These are phyloP conservation scores for Tuber indicum DNA, from an alignment of 495 filamentous ascomycete genomes.

Conservation along the genomic window DNA sequence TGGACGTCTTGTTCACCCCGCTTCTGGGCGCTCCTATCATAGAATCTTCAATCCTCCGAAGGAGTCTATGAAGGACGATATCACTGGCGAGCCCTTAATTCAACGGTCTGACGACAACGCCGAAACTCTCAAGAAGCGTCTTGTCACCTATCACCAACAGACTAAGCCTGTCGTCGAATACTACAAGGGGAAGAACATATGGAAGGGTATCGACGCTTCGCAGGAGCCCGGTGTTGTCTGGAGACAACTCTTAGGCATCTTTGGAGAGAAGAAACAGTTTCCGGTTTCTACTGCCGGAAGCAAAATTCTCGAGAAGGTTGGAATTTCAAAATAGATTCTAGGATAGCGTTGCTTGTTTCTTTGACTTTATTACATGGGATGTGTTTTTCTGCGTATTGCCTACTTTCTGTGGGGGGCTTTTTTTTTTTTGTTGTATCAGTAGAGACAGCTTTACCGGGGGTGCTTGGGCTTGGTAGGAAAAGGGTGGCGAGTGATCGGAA, in stretches of 20 bases:
- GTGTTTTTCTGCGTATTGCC: slow-evolving; percentile 6
- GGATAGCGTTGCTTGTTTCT: slow-evolving; percentile 25
- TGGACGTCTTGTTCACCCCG: slow-evolving; percentile 88
- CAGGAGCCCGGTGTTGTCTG: slow-evolving; percentile 94
- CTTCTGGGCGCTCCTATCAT: slow-evolving; percentile 94
- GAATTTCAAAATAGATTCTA: slow-evolving; percentile 26
- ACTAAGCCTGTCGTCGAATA: slow-evolving; percentile 86
- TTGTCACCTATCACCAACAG: slow-evolving; percentile 89
- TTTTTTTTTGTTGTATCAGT: slow-evolving; percentile 32
- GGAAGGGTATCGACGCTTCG: slow-evolving; percentile 91
- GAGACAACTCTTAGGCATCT: slow-evolving; percentile 81
- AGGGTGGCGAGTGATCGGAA: not conserved
- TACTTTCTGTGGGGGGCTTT: slow-evolving; percentile 10
- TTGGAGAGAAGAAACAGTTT: slow-evolving; percentile 53
- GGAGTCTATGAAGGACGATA: slow-evolving; percentile 84
- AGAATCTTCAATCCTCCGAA: slow-evolving; percentile 98
- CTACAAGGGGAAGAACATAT: slow-evolving; percentile 95
- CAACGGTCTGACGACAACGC: slow-evolving; percentile 97
- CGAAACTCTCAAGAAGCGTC: slow-evolving; percentile 91
- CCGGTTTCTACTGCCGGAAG: slow-evolving; percentile 14
- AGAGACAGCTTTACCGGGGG: slow-evolving; percentile 23
- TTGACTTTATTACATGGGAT: slow-evolving; percentile 13
- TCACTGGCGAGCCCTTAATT: slow-evolving; percentile 93
- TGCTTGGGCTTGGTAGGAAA: slow-evolving; percentile 7
- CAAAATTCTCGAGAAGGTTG: slow-evolving; percentile 31